Conservation (phyloP, 169 alveolate genomes). For the Cryptosporidium viatorum region DNA sequence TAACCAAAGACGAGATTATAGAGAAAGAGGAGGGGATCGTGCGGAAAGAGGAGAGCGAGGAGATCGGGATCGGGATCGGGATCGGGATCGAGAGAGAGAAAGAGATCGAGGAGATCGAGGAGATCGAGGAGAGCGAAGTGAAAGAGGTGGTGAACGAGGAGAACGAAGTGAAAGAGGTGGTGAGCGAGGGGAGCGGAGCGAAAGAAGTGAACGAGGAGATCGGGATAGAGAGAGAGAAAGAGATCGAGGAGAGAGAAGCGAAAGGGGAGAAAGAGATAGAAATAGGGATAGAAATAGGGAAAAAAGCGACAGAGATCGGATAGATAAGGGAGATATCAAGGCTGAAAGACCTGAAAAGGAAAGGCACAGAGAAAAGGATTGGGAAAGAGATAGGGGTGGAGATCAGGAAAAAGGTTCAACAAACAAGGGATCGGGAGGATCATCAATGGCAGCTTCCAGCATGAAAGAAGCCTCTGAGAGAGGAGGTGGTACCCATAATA, state of each 20-base stretch:
- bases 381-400: constrained; percentile 60
- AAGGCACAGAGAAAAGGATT: constrained; percentile 3
- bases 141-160: neutral
- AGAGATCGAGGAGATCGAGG: constrained; percentile 10
- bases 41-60: neutral
- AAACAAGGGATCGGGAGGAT: neutral
- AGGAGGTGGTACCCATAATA: constrained; percentile 4
- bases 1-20: constrained; percentile 15
- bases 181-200: neutral
- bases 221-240: constrained; percentile 8
- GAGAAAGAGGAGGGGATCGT: constrained; percentile 7
- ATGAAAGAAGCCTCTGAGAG: neutral
- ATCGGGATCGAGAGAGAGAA: neutral
- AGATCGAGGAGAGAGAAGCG: neutral
- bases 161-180: neutral
- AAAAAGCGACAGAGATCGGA: constrained; percentile 22
- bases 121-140: neutral
- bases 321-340: neutral
- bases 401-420: constrained; percentile 30
- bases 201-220: constrained; percentile 1
- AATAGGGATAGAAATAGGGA: constrained; percentile 49
- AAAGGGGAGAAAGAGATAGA: constrained; percentile 67
- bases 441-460: neutral
- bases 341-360: constrained; percentile 1
- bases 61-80: neutral